Percentiles rank a stretch among this genome's conserved stretches.
Conservation (phyloP, 2,329 filamentous ascomycete genomes). For the Trichoderma oligosporum region DNA sequence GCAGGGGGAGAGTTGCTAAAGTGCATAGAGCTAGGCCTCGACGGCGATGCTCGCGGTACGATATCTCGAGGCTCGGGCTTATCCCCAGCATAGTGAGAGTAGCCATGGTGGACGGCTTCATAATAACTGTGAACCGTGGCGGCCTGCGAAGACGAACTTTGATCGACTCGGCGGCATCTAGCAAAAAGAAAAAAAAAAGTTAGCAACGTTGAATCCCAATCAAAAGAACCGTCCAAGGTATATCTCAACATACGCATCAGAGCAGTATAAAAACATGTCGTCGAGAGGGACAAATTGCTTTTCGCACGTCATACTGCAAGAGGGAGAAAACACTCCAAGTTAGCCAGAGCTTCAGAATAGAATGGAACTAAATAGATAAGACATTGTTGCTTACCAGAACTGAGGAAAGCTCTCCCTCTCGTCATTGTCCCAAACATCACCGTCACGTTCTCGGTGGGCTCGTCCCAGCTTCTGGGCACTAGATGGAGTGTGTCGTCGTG, state of each 20-base stretch:
- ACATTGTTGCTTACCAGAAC: constrained; percentile 58
- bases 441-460: constrained; percentile 49
- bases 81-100: constrained; percentile 43
- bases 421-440: constrained; percentile 50
- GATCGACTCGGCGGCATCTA: constrained; percentile 55
- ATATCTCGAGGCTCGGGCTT: constrained; percentile 57
- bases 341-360: constrained; percentile 21
- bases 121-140: constrained; percentile 32
- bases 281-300: constrained; percentile 61
- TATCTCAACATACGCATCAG: constrained; percentile 51
- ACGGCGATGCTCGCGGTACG: constrained; percentile 60
- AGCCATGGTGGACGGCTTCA: constrained; percentile 31
- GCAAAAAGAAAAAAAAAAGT: too few species aligned
- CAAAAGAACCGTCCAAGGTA: background rate
- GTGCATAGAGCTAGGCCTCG: constrained; percentile 54
- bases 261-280: constrained; percentile 59
- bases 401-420: constrained; percentile 62
- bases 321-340: constrained; percentile 19
- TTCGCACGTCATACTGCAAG: constrained; percentile 59
- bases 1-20: constrained; percentile 50
- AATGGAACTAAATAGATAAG: too few species aligned
- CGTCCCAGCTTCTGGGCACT: constrained; percentile 48
- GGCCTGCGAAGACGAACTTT: constrained; percentile 35
- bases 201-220: constrained; percentile 20
- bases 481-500: constrained; percentile 41